Percentiles rank a stretch among this genome's conserved stretches.
Evolutionary conservation across 2,329 filamentous ascomycete species (phyloP).

Genomic region (Atkinsonella hypoxylon): DNA sequence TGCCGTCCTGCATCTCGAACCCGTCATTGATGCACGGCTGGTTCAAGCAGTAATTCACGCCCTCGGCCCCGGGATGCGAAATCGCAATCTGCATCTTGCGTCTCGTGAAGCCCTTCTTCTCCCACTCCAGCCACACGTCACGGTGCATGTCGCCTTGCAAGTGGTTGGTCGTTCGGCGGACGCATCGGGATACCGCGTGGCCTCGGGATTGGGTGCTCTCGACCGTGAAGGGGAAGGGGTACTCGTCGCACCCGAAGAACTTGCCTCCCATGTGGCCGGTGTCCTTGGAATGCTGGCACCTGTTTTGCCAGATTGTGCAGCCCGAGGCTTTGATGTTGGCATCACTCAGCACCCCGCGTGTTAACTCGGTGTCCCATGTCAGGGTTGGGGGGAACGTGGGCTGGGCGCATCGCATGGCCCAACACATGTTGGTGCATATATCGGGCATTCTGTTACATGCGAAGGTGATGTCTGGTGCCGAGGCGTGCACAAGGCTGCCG

Average conservation of each 20-base stretch:
- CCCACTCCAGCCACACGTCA: not conserved
- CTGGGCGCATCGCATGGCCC: not conserved
- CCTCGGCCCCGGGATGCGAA: not conserved
- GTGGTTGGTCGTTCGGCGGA: not conserved
- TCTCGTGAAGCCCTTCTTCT: not conserved
- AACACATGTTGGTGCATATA: slow-evolving; percentile 1
- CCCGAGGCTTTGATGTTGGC: slow-evolving; percentile 1
- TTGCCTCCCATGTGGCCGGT: not conserved
- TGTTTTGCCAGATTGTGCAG: not conserved
- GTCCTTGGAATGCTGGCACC: not conserved
- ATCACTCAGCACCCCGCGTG: too few relatives aligned
- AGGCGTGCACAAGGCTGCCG: not conserved
- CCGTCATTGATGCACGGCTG: slow-evolving; percentile 3
- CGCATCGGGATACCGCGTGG: slow-evolving; percentile 1
- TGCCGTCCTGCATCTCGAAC: slow-evolving; percentile 4
- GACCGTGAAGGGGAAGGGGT: not conserved
- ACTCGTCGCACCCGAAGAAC: not conserved
- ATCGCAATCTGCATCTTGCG: not conserved
- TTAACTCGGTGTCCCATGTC: slow-evolving; percentile 10
- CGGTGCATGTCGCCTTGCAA: not conserved
- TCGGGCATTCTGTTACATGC: slow-evolving; percentile 11
- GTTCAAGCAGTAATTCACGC: slow-evolving; percentile 5
- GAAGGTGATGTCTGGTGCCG: slow-evolving; percentile 12
- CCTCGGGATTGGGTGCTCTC: not conserved
- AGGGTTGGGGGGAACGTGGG: not conserved